Base-by-base conservation (phyloP, 495 filamentous ascomycete species). In the Xylaria flabelliformis region DNA sequence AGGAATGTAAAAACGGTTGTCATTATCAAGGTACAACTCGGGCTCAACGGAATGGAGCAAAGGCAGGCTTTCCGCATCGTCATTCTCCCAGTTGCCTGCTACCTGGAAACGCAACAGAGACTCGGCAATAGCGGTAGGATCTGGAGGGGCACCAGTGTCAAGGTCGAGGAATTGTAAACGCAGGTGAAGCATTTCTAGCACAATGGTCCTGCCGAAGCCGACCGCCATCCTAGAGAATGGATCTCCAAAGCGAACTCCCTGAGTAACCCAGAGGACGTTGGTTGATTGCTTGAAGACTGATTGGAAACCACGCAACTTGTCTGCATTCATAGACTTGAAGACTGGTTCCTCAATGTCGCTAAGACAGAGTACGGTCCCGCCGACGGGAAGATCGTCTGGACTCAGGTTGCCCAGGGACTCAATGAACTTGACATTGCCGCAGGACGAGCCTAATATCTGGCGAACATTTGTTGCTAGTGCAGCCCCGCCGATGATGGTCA, bases 1-100 rank as follows among this genome's bases (percentile, higher is more conserved):
- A 34, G 82, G 82, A 41, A 85, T 76, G 10, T 67, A 32, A 15
- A 42, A 19, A 1, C 26, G 56, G 12, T 39, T 50, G 2, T 4
- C 26, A 39, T 55, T 67, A 8, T 70, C 67, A 0, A 68, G 21
- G 19, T 58, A 63, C 15, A 75, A 4, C 12, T 75, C 67, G n/a
- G 39, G 56, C 41, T 68, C 74, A 17, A 71, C 7, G 0, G 67
- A 63, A 13, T 53, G 7, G 46, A 63, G 46, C 19, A 50, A 50
- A n/a, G 46, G 44, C 44, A 15, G 3, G 19, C 46, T 50, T 5
- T 50, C 46, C 7, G 46, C 4, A 5, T 19, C 46, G 19, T 50
- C 46, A 17, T 50, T 50, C 46, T n/a, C 46, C 46, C 46, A 50
- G 4, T 50, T n/a, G 1, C 17, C 46, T n/a, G 19, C 17, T 5